These are phyloP conservation scores for Dioszegia hungarica DNA, from an alignment of 768 basidiomycete species.

Conservation along the genomic window DNA sequence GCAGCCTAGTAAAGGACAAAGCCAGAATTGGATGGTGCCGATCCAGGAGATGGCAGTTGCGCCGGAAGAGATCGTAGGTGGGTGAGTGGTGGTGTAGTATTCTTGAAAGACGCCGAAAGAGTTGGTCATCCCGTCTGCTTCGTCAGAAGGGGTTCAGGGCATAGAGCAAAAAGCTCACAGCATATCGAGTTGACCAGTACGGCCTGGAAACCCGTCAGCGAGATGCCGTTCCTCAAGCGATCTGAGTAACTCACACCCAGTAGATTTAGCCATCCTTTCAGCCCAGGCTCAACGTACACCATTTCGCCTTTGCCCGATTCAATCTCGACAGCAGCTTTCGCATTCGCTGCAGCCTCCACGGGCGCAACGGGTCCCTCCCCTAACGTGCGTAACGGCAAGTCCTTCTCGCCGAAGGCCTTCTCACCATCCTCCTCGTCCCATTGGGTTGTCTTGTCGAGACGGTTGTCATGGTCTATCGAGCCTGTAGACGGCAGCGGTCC, in stretches of 20 bases:
- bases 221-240: background rate
- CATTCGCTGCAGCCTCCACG: background rate
- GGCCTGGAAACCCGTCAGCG: constrained; percentile 1
- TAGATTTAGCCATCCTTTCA: constrained; percentile 17
- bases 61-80: constrained; percentile 2
- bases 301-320: background rate
- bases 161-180: constrained; percentile 11
- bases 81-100: constrained; percentile 17
- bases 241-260: constrained; percentile 10
- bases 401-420: background rate
- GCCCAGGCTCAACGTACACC: constrained; percentile 10
- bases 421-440: background rate
- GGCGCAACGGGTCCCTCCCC: constrained; percentile 13
- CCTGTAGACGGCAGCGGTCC: too few species aligned
- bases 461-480: too few species aligned
- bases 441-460: too few species aligned
- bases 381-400: background rate
- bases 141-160: background rate
- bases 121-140: constrained; percentile 35
- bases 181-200: constrained; percentile 19
- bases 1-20: constrained; percentile 27
- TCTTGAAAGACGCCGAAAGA: constrained; percentile 31
- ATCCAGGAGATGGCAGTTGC: constrained; percentile 32
- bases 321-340: background rate
- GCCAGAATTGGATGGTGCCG: constrained; percentile 31